Conservation (phyloP, 352 stramenopile species). For the Peronospora tabacina region DNA sequence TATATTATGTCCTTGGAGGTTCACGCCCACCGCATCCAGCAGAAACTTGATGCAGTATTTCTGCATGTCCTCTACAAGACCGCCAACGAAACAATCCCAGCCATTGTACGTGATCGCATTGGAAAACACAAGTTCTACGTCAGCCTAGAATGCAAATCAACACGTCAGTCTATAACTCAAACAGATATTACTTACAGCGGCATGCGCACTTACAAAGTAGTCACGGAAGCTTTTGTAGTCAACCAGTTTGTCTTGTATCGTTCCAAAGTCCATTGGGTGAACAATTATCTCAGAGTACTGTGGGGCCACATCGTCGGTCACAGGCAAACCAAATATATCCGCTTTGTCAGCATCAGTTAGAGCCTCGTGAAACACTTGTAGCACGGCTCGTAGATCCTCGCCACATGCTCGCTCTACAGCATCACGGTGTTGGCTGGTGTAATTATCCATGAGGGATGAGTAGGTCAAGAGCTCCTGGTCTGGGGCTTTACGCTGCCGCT, state of each 20-base stretch:
- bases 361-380: conserved; percentile 67
- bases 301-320: conserved; percentile 88
- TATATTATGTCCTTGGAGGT: conserved; percentile 23
- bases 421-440: conserved; percentile 49
- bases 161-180: conserved; percentile 5
- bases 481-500: conserved; percentile 36
- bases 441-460: conserved; percentile 36
- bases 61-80: conserved; percentile 55
- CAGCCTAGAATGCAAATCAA: conserved; percentile 32
- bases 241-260: conserved; percentile 81
- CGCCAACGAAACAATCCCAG: conserved; percentile 51
- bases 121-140: conserved; percentile 66
- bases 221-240: conserved; percentile 59
- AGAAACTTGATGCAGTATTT: conserved; percentile 72
- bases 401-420: conserved; percentile 43
- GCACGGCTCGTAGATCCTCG: conserved; percentile 47
- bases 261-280: conserved; percentile 92
- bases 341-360: conserved; percentile 67
- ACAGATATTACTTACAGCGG: not conserved
- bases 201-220: conserved; percentile 63
- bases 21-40: conserved; percentile 45
- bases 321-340: conserved; percentile 82
- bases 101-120: conserved; percentile 80
- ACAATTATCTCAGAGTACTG: conserved; percentile 87
- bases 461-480: conserved; percentile 38